Evolutionary conservation across 805 yeast species (phyloP).

Genomic region (Dipodascopsis uninucleata): DNA sequence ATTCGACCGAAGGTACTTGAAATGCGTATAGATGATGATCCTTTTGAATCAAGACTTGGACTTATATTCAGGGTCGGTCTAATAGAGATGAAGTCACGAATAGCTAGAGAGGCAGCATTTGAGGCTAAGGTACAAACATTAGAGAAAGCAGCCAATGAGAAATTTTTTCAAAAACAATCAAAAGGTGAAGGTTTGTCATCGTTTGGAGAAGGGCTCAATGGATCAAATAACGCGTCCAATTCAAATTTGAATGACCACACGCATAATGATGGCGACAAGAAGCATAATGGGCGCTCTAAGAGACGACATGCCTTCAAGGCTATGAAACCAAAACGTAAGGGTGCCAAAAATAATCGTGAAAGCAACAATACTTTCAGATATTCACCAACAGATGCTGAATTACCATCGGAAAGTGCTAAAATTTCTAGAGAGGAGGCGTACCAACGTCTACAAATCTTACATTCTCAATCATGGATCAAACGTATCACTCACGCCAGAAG

Average conservation of each 20-base stretch:
- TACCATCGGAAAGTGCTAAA: constrained; percentile 20
- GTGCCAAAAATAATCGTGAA: constrained; percentile 2
- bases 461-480: constrained; percentile 68
- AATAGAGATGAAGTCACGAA: constrained; percentile 52
- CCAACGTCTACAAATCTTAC: constrained; percentile 43
- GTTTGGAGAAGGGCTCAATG: too few relatives aligned
- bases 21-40: constrained; percentile 78
- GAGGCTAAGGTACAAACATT: constrained; percentile 37
- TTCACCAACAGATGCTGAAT: constrained; percentile 24
- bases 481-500: constrained; percentile 46
- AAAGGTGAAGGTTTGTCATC: too few relatives aligned
- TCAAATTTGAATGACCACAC: neutral
- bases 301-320: constrained; percentile 12
- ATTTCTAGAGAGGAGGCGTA: constrained; percentile 37
- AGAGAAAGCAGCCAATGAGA: constrained; percentile 4
- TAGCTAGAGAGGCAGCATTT: constrained; percentile 47
- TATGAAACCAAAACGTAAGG: neutral
- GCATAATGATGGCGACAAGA: too few relatives aligned
- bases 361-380: constrained; percentile 16
- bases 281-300: too few relatives aligned
- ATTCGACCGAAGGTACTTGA: constrained; percentile 55
- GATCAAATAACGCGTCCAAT: too few relatives aligned
- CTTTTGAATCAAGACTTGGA: constrained; percentile 74
- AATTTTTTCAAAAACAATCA: too few relatives aligned
- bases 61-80: constrained; percentile 62